A percentile compares a stretch with the other conserved stretches of the same genome.
Conservation (phyloP, 169 alveolate species). For the Plasmodium yoelii region DNA sequence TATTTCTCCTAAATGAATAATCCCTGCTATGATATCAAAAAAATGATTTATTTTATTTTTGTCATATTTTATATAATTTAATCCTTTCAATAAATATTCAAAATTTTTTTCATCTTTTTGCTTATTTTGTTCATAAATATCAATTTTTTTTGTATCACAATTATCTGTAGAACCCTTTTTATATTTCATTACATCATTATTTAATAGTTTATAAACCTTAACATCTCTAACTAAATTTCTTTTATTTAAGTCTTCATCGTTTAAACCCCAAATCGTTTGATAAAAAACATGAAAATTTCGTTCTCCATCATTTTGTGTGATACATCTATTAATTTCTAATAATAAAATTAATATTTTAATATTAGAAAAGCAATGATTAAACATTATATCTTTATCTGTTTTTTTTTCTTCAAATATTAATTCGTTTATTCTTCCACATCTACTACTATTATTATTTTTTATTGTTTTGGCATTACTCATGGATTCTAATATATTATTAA, state of each 20-base stretch:
- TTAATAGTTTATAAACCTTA: conserved; percentile 24
- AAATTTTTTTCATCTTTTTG: conserved; percentile 43
- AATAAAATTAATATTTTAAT: conserved; percentile 76
- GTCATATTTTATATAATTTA: conserved; percentile 59
- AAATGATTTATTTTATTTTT: conserved; percentile 23
- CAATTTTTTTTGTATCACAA: not conserved
- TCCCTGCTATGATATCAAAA: conserved; percentile 48
- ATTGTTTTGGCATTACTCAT: conserved; percentile 99
- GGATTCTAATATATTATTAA: conserved; percentile 94
- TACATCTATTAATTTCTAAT: conserved; percentile 96
- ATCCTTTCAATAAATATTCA: conserved; percentile 32
- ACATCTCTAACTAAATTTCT: conserved; percentile 41
- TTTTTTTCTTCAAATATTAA: conserved; percentile 91
- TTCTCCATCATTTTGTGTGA: conserved; percentile 90
- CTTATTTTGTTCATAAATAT: not conserved
- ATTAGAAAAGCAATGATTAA: conserved; percentile 83
- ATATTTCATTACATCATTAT: not conserved
- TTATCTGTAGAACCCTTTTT: not conserved
- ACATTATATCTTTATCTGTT: conserved; percentile 92
- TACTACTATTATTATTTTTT: conserved; percentile 96
- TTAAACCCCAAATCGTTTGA: conserved; percentile 84
- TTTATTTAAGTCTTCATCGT: conserved; percentile 27
- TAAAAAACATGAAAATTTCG: conserved; percentile 97
- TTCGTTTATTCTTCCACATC: conserved; percentile 98
- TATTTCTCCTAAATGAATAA: conserved; percentile 59